These are phyloP conservation scores for Emericellopsis atlantica DNA, from an alignment of 2,329 filamentous ascomycete species.

Conservation along the genomic window DNA sequence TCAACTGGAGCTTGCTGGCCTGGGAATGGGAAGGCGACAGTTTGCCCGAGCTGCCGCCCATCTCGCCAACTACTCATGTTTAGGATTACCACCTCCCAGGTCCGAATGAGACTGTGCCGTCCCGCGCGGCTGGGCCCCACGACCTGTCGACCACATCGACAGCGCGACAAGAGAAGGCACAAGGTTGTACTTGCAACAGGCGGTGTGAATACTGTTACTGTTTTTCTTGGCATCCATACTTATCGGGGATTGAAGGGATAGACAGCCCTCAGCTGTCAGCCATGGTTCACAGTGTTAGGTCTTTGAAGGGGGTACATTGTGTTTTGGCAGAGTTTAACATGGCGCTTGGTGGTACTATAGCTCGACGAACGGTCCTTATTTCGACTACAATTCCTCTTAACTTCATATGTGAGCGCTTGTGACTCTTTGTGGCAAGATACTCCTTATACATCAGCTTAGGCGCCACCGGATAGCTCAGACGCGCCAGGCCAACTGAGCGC, in stretches of 20 bases:
- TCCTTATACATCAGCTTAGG: not conserved
- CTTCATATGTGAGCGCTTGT: too few species aligned
- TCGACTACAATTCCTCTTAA: too few species aligned
- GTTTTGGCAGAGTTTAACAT: too few species aligned
- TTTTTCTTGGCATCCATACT: too few species aligned
- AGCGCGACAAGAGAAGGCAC: not conserved
- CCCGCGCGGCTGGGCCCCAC: not conserved
- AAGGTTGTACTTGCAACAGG: not conserved
- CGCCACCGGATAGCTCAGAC: too few species aligned
- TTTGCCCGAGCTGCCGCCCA: constrained; percentile 21
- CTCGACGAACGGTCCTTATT: too few species aligned
- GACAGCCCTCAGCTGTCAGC: too few species aligned
- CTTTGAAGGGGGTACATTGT: too few species aligned
- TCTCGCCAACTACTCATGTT: constrained; percentile 38
- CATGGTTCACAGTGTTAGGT: too few species aligned
- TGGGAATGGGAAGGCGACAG: constrained; percentile 58
- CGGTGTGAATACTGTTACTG: not conserved
- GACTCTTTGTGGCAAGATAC: not conserved
- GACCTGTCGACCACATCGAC: not conserved
- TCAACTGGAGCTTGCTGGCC: constrained; percentile 76
- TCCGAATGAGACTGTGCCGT: constrained; percentile 17
- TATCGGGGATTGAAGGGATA: too few species aligned
- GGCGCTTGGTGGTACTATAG: too few species aligned
- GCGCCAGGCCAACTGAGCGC: too few species aligned
- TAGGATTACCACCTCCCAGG: constrained; percentile 29